These are phyloP conservation scores for Limnanthes douglasii DNA, from an alignment of 345 rosid genomes.

Conservation along the genomic window DNA sequence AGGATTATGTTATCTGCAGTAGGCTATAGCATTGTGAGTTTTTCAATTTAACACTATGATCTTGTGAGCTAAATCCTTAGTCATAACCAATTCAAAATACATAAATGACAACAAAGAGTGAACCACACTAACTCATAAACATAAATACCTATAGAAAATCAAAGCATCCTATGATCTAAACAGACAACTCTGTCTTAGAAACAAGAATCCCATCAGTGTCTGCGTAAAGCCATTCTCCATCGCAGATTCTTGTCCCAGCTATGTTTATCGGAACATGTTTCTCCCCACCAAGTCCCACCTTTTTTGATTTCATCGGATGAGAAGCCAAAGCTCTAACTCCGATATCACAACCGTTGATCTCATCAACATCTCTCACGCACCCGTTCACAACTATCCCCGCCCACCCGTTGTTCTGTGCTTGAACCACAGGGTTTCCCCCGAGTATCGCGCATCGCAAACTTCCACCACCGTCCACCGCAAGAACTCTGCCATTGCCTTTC, in stretches of 20 bases:
- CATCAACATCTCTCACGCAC: constrained; percentile 68
- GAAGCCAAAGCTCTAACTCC: constrained; percentile 75
- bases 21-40: no score
- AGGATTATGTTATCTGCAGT: no score
- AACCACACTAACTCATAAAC: no score
- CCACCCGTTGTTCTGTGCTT: constrained; percentile 84
- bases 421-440: constrained; percentile 79
- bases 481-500: constrained; percentile 67
- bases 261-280: constrained; percentile 51
- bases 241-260: constrained; percentile 52
- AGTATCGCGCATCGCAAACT: constrained; percentile 60
- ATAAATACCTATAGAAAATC: no score
- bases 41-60: no score
- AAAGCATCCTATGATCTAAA: constrained; percentile 11
- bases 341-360: constrained; percentile 76
- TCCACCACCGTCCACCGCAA: constrained; percentile 71
- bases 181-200: constrained; percentile 41
- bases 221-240: constrained; percentile 83
- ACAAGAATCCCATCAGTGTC: constrained; percentile 76
- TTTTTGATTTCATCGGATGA: constrained; percentile 72
- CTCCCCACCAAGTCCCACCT: constrained; percentile 56
- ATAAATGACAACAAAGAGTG: no score
- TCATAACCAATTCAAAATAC: no score
- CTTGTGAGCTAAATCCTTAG: no score
- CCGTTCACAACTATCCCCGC: constrained; percentile 70